These are phyloP conservation scores for Porphyrellus cyaneotinctus DNA, from an alignment of 768 basidiomycete species.

Conservation along the genomic window DNA sequence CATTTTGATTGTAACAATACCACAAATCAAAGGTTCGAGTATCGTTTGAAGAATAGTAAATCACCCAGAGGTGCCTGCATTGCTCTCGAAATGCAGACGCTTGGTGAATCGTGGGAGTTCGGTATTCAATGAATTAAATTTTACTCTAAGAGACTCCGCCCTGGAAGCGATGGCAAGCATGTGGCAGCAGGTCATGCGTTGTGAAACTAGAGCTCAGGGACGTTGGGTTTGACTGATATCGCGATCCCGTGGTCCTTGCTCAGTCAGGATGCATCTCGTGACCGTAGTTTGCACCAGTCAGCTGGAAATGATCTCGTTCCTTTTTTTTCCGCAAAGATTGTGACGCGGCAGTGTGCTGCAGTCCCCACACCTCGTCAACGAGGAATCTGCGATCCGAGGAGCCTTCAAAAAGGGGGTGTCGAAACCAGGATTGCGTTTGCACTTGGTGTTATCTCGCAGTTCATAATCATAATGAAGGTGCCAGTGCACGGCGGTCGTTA, in stretches of 20 bases:
- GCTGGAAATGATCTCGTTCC: no score
- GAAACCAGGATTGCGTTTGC: no score
- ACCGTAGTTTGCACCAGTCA: no score
- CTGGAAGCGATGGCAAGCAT: neutral
- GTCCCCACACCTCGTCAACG: no score
- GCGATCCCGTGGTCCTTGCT: no score
- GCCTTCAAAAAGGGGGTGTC: neutral
- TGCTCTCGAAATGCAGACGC: neutral
- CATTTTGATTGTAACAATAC: slow-evolving; percentile 24
- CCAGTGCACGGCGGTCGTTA: no score
- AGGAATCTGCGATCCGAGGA: neutral
- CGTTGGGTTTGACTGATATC: neutral
- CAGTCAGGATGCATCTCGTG: no score
- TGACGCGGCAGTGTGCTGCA: no score
- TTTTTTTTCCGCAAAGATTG: no score
- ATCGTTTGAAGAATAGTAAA: slow-evolving; percentile 12
- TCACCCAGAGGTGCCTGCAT: neutral
- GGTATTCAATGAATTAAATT: neutral
- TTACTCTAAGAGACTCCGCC: neutral
- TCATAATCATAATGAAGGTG: no score
- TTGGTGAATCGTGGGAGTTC: neutral
- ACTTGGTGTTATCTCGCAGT: no score
- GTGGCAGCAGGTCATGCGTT: neutral
- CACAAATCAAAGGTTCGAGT: neutral
- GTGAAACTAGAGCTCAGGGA: neutral